A percentile compares a stretch with the other conserved stretches of the same genome.
phyloP scores from a whole-genome alignment of 805 yeast species.

The Helenozyma baotianmanensis region DNA sequence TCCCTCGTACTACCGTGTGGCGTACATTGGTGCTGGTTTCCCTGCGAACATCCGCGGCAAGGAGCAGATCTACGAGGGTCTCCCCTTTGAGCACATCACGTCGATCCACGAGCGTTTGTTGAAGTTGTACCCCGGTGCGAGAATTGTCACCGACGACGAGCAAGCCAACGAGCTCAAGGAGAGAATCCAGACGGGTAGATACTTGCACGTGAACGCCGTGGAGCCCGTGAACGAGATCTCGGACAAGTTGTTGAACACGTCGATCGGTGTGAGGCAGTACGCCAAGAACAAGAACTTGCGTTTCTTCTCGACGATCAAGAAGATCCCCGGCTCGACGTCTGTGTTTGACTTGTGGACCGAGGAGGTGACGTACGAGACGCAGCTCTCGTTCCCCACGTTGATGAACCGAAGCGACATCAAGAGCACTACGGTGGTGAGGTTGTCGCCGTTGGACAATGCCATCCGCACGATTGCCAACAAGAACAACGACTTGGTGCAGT shows the following conservation, averaged over 20 bases:
- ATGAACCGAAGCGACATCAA: conserved; percentile 79
- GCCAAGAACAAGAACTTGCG: conserved; percentile 70
- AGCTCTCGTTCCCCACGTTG: conserved; percentile 76
- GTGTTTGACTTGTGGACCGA: conserved; percentile 84
- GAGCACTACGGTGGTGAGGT: conserved; percentile 40
- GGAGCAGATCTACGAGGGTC: conserved; percentile 78
- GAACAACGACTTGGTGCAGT: conserved; percentile 65
- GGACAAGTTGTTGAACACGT: conserved; percentile 40
- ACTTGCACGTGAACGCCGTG: conserved; percentile 65
- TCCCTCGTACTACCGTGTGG: conserved; percentile 74
- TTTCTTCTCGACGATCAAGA: conserved; percentile 63
- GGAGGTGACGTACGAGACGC: conserved; percentile 74
- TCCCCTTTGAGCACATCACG: conserved; percentile 81
- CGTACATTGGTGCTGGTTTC: conserved; percentile 81
- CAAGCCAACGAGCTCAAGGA: conserved; percentile 50
- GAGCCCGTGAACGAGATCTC: conserved; percentile 58
- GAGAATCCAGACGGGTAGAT: conserved; percentile 64
- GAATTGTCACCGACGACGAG: conserved; percentile 55
- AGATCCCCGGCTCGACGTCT: conserved; percentile 68
- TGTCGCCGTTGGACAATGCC: conserved; percentile 87
- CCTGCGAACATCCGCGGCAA: conserved; percentile 72
- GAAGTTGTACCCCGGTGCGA: conserved; percentile 76
- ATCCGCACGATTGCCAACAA: conserved; percentile 60
- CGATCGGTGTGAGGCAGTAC: conserved; percentile 66
- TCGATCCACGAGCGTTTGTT: conserved; percentile 74